Conservation (phyloP, 768 basidiomycete genomes). For the Mycena kentingensis region DNA sequence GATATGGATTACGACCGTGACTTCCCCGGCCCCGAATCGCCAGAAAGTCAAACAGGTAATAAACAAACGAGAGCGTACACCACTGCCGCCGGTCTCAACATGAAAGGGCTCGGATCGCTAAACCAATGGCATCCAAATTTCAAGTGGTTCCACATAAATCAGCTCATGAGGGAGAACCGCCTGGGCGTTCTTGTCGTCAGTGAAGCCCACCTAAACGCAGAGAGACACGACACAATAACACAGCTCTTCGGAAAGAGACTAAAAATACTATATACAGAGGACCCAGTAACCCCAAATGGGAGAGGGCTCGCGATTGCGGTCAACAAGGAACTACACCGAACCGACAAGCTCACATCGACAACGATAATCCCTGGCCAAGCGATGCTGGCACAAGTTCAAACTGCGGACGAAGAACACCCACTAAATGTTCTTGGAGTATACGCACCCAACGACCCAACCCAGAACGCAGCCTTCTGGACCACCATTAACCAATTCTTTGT, state of each 20-base stretch:
- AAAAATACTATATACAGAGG: slow-evolving; percentile 20
- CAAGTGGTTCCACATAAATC: slow-evolving; percentile 8
- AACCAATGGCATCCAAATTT: neutral
- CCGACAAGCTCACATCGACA: neutral
- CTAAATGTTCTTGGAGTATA: slow-evolving; percentile 2
- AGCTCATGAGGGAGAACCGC: slow-evolving; percentile 25
- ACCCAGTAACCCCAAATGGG: slow-evolving; percentile 22
- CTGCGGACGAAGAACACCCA: slow-evolving; percentile 12
- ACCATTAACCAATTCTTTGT: neutral
- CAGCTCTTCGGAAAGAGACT: slow-evolving; percentile 13
- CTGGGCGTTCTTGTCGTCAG: slow-evolving; percentile 32
- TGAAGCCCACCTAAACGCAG: slow-evolving; percentile 34
- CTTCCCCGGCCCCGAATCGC: too few species aligned
- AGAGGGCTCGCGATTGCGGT: slow-evolving; percentile 36
- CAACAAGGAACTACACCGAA: slow-evolving; percentile 30
- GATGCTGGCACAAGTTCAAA: neutral
- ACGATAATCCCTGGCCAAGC: neutral
- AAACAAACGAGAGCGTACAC: slow-evolving; percentile 5
- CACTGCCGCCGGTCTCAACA: neutral
- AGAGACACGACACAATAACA: slow-evolving; percentile 8
- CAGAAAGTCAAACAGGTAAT: neutral
- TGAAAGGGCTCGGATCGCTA: neutral
- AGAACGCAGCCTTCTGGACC: neutral
- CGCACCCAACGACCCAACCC: neutral
- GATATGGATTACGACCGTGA: too few species aligned